These are phyloP conservation scores for Mortierella claussenii DNA, from an alignment of 192 early-diverging fungal genomes.

Conservation along the genomic window DNA sequence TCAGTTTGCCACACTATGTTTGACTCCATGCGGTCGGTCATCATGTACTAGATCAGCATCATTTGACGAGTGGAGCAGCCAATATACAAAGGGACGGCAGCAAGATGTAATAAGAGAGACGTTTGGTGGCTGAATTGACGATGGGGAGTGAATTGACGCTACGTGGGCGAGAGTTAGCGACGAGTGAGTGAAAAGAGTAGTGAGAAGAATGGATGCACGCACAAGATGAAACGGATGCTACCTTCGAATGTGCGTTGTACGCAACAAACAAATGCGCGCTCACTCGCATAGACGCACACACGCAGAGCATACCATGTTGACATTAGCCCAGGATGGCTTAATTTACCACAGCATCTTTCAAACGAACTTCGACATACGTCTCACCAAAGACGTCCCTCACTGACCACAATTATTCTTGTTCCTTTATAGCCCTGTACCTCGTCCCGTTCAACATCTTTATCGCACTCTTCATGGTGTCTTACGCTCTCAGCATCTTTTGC, in stretches of 20 bases:
- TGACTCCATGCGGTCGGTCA: no score
- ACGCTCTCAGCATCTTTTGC: constrained; percentile 53
- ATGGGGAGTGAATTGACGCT: not conserved
- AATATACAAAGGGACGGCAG: no score
- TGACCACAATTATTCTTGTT: not conserved
- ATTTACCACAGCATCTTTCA: no score
- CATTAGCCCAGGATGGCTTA: no score
- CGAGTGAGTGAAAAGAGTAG: not conserved
- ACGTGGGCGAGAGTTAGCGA: not conserved
- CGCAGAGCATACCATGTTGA: not conserved
- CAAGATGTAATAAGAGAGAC: no score
- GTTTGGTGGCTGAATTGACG: no score
- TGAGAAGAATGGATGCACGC: not conserved
- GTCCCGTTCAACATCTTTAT: constrained; percentile 50
- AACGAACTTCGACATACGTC: no score
- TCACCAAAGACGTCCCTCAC: not conserved
- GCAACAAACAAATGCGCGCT: not conserved
- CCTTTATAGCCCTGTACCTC: constrained; percentile 47
- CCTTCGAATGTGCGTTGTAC: no score
- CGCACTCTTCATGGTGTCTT: constrained; percentile 56
- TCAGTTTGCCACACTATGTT: not conserved
- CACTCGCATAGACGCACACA: not conserved
- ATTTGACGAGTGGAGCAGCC: no score
- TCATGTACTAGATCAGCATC: no score
- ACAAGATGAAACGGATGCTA: no score